A percentile compares a stretch with the other conserved stretches of the same genome.
These are phyloP conservation scores for Ilex aquifolium DNA, from an alignment of 257 asterid genomes.

Conservation along the genomic window DNA sequence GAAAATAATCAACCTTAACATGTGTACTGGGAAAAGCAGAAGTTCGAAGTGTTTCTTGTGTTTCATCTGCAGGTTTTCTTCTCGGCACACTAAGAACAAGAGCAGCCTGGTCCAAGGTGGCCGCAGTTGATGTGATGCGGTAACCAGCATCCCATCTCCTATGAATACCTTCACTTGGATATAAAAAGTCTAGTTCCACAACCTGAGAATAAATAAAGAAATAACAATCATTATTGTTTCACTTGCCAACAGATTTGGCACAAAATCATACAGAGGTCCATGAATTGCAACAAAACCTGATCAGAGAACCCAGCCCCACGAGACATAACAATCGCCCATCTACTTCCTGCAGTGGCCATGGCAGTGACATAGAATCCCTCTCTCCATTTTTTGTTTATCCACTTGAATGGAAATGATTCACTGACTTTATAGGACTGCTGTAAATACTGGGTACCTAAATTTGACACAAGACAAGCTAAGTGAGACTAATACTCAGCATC, in stretches of 20 bases:
- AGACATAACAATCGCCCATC: slow-evolving; percentile 73
- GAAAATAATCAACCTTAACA: slow-evolving; percentile 50
- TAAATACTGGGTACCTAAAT: slow-evolving; percentile 49
- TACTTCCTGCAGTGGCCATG: slow-evolving; percentile 61
- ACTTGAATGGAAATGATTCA: slow-evolving; percentile 64
- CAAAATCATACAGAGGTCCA: too few relatives aligned
- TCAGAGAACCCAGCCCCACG: slow-evolving; percentile 66
- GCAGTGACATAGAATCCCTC: slow-evolving; percentile 66
- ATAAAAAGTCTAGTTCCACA: slow-evolving; percentile 61
- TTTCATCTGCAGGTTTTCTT: slow-evolving; percentile 61
- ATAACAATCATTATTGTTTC: neutral
- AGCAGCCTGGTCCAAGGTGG: slow-evolving; percentile 62
- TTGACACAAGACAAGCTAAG: slow-evolving; percentile 1
- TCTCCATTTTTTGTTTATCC: slow-evolving; percentile 73
- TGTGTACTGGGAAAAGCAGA: slow-evolving; percentile 75
- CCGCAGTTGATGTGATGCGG: slow-evolving; percentile 64
- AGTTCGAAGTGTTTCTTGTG: slow-evolving; percentile 86
- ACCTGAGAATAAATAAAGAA: slow-evolving; percentile 32
- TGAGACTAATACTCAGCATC: neutral
- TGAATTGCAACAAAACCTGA: slow-evolving; percentile 31
- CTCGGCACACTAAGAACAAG: slow-evolving; percentile 61
- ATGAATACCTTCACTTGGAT: slow-evolving; percentile 72
- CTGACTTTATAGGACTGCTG: slow-evolving; percentile 75
- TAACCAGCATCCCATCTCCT: slow-evolving; percentile 65
- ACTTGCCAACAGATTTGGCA: too few relatives aligned